Percentiles rank a stretch among this genome's conserved stretches.
phyloP scores from a whole-genome alignment of 2,329 filamentous ascomycete genomes.

The Aspergillus eucalypticola region DNA sequence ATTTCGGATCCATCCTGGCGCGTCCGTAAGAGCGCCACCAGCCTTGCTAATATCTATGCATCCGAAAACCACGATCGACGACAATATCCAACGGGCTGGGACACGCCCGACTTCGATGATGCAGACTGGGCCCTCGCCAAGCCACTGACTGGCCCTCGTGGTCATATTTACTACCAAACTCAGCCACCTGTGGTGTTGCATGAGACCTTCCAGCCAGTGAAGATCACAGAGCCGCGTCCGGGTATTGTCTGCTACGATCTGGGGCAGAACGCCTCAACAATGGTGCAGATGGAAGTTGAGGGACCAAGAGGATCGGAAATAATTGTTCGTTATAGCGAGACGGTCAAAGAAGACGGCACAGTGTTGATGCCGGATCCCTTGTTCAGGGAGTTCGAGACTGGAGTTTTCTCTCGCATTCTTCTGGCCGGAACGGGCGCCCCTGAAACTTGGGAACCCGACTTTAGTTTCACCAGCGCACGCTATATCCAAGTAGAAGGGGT shows the following conservation, averaged over 20 bases:
- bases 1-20: constrained; percentile 26
- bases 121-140: constrained; percentile 19
- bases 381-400: constrained; percentile 28
- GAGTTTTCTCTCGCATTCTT: constrained; percentile 22
- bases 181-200: constrained; percentile 27
- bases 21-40: constrained; percentile 24
- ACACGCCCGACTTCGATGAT: constrained; percentile 17
- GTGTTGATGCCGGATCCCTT: constrained; percentile 28
- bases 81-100: constrained; percentile 24
- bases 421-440: constrained; percentile 19
- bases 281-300: constrained; percentile 19
- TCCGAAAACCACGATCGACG: constrained; percentile 25
- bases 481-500: constrained; percentile 28
- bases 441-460: constrained; percentile 26
- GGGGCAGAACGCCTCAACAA: constrained; percentile 25
- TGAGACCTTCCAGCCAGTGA: constrained; percentile 22
- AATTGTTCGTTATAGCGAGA: constrained; percentile 23
- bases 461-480: constrained; percentile 27
- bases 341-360: constrained; percentile 19
- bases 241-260: constrained; percentile 24
- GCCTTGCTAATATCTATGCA: constrained; percentile 27
- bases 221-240: constrained; percentile 9
- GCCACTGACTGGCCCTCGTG: constrained; percentile 25
- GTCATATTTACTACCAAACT: constrained; percentile 24
- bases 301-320: constrained; percentile 21